Evolutionary conservation across 176 grass and related monocot species (phyloP), one percentile per base, ranked within the genome.

Genomic region (Neostapfia colusana): DNA sequence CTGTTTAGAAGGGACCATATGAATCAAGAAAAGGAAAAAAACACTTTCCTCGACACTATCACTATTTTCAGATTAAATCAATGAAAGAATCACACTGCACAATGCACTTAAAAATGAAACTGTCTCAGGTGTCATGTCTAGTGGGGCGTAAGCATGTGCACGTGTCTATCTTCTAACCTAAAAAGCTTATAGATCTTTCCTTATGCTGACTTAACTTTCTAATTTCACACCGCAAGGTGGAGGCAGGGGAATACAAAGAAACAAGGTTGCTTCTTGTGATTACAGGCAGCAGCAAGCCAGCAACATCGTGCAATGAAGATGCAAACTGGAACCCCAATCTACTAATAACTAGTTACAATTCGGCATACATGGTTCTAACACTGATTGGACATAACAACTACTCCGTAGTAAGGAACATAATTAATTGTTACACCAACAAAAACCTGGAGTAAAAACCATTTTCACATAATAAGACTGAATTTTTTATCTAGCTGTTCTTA

Each of bases 41-140:
- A 0, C 10, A 63, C 0, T 63, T 45, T 43, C 56, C 42, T 6
- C 70, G 8, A 35, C 49, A 73, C 14, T 67, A 73, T 73, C 65
- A 67, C 11, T 31, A 16, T n/a, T 10, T 77, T 83, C 41, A n/a
- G 10, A 77, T 53, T 17, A 21, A 79, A 48, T 28, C 64, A 74
- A 69, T 44, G 36, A 44, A 67, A 83, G 42, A 83, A 44, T 17
- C 28, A 18, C 34, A 65, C 18, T 50, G 27, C 20, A 51, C 42
- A 50, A 50, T 31, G 26, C 24, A 76, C 26, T 50, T n/a, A 15
- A 17, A 10, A 64, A 21, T 49, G 63, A n/a, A 15, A 36, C 46
- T 20, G 31, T 31, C 31, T 31, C 31, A 2, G 31, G 31, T 31
- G 31, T 31, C 31, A 31, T 31, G 31, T 31, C 31, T 31, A 31